Evolutionary conservation across 805 yeast genomes (phyloP).

Genomic region (Metschnikowia arizonensis): DNA sequence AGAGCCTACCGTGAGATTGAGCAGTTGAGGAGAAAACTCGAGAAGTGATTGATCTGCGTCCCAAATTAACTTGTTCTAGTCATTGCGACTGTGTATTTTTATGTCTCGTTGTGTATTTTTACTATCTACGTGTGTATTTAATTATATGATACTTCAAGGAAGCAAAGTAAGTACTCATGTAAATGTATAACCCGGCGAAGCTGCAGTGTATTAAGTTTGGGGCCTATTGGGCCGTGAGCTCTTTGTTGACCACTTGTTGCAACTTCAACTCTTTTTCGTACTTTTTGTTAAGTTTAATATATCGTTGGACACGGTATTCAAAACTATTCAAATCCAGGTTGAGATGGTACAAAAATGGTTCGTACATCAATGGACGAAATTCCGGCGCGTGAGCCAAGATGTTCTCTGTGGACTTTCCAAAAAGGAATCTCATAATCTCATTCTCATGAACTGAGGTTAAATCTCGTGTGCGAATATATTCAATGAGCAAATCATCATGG

Average conservation of each 20-base stretch:
- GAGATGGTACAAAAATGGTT: conserved; percentile 23
- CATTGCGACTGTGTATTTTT: conserved; percentile 1
- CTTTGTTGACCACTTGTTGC: neutral
- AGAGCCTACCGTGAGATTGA: conserved; percentile 91
- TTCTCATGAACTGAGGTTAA: conserved; percentile 33
- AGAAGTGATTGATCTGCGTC: conserved; percentile 10
- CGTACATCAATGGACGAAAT: conserved; percentile 29
- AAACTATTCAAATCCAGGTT: conserved; percentile 20
- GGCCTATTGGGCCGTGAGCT: neutral
- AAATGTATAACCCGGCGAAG: neutral
- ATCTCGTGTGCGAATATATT: conserved; percentile 26
- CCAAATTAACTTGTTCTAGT: neutral
- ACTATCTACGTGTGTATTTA: neutral
- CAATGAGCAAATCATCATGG: conserved; percentile 27
- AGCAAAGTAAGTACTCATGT: neutral
- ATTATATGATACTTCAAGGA: neutral
- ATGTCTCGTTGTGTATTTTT: neutral
- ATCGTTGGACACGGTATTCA: conserved; percentile 26
- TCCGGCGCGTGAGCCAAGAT: conserved; percentile 22
- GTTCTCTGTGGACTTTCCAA: conserved; percentile 20
- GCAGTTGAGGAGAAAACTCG: conserved; percentile 56
- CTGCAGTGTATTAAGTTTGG: neutral
- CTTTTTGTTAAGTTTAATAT: conserved; percentile 17
- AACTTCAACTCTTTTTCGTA: neutral
- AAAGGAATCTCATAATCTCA: conserved; percentile 26